Base-by-base conservation (phyloP, 169 alveolate species). In the Plasmodium gaboni region DNA sequence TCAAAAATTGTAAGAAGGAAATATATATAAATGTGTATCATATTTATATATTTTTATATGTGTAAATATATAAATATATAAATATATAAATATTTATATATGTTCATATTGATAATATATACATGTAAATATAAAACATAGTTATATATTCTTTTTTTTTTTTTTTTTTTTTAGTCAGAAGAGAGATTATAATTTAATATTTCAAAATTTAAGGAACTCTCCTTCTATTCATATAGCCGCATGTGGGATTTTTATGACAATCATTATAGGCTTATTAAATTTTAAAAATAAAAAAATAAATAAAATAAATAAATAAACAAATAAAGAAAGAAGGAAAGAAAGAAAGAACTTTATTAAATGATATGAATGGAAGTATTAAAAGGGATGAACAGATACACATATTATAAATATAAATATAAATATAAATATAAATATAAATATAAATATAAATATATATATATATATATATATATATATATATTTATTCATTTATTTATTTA, bases 181-280 rank as follows among this genome's bases (percentile, higher is more conserved):
- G n/a, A 55, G 90, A 26, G 22, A 80, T 63, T 80, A 67, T 19
- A 61, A 24, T 19, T 22, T 80, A 32, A 57, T 80, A 48, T 68
- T 50, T 60, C 57, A 61, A 67, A 80, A 80, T 15, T 24, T 80
- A 38, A 48, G 42, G 15, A 28, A 22, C 17, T 80, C 90, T 59
- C 90, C 90, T 15, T 55, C 90, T 2, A 67, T 80, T 12, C 90
- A 80, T 51, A 80, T 80, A 10, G 44, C 90, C 17, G 28, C 68
- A n/a, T 80, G 90, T 50, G 90, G 90, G 13, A 80, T 80, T 17
- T 13, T 67, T 19, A 80, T 80, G 60, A 67, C 90, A 22, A 32
- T 44, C 13, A 17, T 80, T 61, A 65, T 60, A 8, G 78, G 83
- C n/a, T 26, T 80, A 32, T 44, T 80, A 4, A 80, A 80, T 24